Evolutionary conservation across 805 yeast species (phyloP), one percentile per base, ranked within the genome.

Genomic region (Yarrowia alimentaria): DNA sequence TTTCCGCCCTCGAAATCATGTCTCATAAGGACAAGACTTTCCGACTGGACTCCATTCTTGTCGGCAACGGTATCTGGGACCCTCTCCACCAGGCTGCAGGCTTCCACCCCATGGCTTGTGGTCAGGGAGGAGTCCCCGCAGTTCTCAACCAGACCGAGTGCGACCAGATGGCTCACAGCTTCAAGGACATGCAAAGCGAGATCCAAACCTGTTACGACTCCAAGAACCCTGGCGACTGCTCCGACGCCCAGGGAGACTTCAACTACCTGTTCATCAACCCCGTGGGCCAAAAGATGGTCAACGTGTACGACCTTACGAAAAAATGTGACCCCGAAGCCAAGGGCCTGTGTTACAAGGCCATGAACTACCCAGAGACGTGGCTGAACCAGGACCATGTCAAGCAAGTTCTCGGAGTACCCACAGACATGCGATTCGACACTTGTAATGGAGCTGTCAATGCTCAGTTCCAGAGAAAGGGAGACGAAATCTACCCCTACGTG

Each of bases 21-120:
- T 70, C 72, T 25, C 79, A 77, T 56, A 73, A 8, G 11, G 75
- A 70, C 56, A 69, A 78, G 53, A 68, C 75, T 10, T 79, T 82
- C 61, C 76, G 85, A 60, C 73, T 87, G 58, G 70, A 85, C n/a
- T 85, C 95, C 3, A 82, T 88, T 13, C 64, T 89, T 63, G 88
- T 89, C 60, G 97, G 97, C 55, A 89, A 89, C 64, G 96, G 97
- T 51, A 26, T 52, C 24, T 86, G 95, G 31, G 94, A 86, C 65
- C 83, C 94, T 5, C 71, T 83, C 53, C 74, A 77, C 42, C 95
- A 87, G 72, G 80, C 83, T 62, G 76, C 77, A 52, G 79, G 80
- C 66, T 87, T 85, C 63, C 78, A 82, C 65, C 94, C 93, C 59
- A 89, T 90, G 96, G 93, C 94, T 4, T 89, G 97, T 68, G 88